Conservation (phyloP, 768 basidiomycete species). For the Lactarius quietus region DNA sequence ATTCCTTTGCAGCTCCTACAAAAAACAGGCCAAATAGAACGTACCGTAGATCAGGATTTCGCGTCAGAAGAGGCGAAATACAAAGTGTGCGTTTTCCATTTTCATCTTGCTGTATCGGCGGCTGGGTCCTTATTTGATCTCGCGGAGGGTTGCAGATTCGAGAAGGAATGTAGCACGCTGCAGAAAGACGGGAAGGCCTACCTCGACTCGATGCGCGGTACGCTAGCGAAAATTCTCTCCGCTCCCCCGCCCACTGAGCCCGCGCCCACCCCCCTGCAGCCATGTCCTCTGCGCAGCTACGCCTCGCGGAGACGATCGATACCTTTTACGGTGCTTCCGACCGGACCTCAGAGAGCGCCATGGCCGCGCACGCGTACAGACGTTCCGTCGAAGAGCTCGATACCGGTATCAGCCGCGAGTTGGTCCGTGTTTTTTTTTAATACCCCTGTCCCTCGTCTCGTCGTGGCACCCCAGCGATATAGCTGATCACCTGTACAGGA, state of each 20-base stretch:
- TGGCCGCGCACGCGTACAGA: constrained; percentile 97
- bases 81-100: constrained; percentile 65
- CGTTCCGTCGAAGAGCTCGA: constrained; percentile 94
- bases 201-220: constrained; percentile 91
- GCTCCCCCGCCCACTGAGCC: background rate
- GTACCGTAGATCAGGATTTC: constrained; percentile 93
- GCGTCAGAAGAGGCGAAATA: constrained; percentile 89
- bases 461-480: too few relatives aligned
- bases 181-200: constrained; percentile 97
- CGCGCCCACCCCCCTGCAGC: constrained; percentile 42
- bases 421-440: constrained; percentile 65
- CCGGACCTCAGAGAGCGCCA: constrained; percentile 83
- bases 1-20: constrained; percentile 66
- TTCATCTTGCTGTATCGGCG: background rate
- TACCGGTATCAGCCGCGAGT: constrained; percentile 72
- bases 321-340: constrained; percentile 88
- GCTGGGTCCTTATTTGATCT: too few relatives aligned
- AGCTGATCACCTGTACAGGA: constrained; percentile 51
- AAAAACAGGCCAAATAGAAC: constrained; percentile 97
- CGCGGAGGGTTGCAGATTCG: too few relatives aligned
- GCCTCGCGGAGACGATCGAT: constrained; percentile 91
- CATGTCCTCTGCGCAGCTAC: constrained; percentile 91
- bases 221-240: constrained; percentile 28
- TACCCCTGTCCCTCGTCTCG: too few relatives aligned
- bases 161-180: constrained; percentile 90